Evolutionary conservation across 1,284 basidiomycete species (phyloP).

Genomic region (Trichosporon asahii): DNA sequence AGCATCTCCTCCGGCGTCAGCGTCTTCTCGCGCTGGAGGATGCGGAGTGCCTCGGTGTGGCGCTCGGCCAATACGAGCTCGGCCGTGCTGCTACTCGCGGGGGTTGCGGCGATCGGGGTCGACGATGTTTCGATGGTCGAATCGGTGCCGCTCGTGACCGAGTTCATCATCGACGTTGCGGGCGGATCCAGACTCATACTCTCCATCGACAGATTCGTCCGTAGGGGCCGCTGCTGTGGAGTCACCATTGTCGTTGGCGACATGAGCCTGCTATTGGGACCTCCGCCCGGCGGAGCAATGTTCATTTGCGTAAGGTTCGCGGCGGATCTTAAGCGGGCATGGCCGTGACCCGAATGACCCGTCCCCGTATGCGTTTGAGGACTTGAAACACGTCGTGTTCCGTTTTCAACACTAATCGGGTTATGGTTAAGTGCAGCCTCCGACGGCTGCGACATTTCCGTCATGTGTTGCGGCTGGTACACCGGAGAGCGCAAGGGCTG

Average conservation of each 20-base stretch:
- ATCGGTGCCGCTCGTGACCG: not conserved
- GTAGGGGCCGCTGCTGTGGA: not conserved
- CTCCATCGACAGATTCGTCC: not conserved
- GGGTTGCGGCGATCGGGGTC: not conserved
- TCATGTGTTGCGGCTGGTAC: conserved; percentile 16
- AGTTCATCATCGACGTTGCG: not conserved
- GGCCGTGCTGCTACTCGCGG: conserved; percentile 9
- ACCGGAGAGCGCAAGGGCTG: conserved; percentile 18
- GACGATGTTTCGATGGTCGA: not conserved
- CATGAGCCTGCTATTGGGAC: not conserved
- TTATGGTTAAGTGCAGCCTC: conserved; percentile 8
- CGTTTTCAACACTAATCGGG: conserved; percentile 8
- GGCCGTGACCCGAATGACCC: conserved; percentile 3
- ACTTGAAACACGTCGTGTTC: conserved; percentile 6
- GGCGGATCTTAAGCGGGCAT: conserved; percentile 5
- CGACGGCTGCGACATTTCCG: conserved; percentile 10
- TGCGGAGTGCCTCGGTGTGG: conserved; percentile 38
- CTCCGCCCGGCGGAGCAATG: not conserved
- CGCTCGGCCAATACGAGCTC: conserved; percentile 26
- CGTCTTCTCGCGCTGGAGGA: conserved; percentile 34
- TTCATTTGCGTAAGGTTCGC: conserved; percentile 9
- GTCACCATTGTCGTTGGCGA: conserved; percentile 4
- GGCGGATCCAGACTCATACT: conserved; percentile 3
- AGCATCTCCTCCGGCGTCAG: conserved; percentile 41
- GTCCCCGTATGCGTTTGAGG: not conserved